phyloP scores from a whole-genome alignment of 441 rosid species.

The Gossypium schwendimanii region DNA sequence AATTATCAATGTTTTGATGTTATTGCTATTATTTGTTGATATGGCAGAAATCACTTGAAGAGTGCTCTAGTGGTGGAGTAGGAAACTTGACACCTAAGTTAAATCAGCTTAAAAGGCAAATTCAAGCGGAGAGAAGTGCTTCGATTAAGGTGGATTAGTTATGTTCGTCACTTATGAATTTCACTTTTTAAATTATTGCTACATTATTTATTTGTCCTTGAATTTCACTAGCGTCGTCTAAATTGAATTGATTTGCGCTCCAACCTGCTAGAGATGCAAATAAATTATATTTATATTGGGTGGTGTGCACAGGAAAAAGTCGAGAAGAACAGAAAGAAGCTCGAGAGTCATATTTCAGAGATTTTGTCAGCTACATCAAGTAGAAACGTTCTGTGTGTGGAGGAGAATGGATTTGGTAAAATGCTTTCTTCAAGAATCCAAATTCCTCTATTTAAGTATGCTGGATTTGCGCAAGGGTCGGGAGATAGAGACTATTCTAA shows the following conservation, averaged over 20 bases:
- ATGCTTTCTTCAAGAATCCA: slow-evolving; percentile 33
- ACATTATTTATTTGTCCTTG: background rate
- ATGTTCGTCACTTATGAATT: background rate
- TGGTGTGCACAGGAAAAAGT: slow-evolving; percentile 38
- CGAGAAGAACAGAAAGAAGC: slow-evolving; percentile 44
- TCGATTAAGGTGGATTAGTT: slow-evolving; percentile 34
- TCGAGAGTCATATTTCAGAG: slow-evolving; percentile 28
- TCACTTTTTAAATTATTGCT: background rate
- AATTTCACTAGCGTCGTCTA: background rate
- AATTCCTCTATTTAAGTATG: slow-evolving; percentile 38
- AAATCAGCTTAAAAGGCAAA: slow-evolving; percentile 54
- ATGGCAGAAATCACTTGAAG: slow-evolving; percentile 41
- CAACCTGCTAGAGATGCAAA: background rate
- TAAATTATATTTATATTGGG: background rate
- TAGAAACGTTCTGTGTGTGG: slow-evolving; percentile 10
- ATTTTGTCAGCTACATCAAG: slow-evolving; percentile 34
- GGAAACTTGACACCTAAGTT: slow-evolving; percentile 49
- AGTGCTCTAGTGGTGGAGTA: slow-evolving; percentile 28
- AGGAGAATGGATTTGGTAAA: slow-evolving; percentile 25
- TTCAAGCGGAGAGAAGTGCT: slow-evolving; percentile 48
- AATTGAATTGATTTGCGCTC: background rate
- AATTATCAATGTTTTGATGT: background rate
- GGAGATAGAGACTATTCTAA: slow-evolving; percentile 60
- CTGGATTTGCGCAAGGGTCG: slow-evolving; percentile 46
- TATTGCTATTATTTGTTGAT: background rate